These are phyloP conservation scores for Debaryomyces fabryi DNA, from an alignment of 1,139 yeast species.

Conservation along the genomic window DNA sequence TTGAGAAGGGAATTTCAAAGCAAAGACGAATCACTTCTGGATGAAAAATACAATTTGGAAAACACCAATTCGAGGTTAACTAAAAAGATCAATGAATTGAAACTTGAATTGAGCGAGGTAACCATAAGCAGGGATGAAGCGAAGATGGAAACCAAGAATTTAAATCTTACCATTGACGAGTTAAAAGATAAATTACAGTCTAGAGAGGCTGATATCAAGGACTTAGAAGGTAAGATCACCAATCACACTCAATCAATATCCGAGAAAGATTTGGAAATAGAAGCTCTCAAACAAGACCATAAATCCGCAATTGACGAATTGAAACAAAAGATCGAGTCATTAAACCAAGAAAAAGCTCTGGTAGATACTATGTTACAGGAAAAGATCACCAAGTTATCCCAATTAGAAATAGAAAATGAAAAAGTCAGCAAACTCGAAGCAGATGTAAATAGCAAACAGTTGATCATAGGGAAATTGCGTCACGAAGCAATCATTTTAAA, in stretches of 20 bases:
- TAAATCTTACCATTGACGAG: constrained; percentile 49
- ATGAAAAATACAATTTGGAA: constrained; percentile 51
- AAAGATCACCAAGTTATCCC: constrained; percentile 8
- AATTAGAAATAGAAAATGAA: constrained; percentile 21
- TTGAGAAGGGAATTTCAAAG: constrained; percentile 50
- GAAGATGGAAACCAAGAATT: constrained; percentile 44
- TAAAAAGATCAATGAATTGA: constrained; percentile 44
- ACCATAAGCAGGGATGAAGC: constrained; percentile 51
- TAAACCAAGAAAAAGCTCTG: constrained; percentile 12
- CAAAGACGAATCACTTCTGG: constrained; percentile 43
- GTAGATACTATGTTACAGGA: constrained; percentile 9
- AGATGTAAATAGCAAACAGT: constrained; percentile 67
- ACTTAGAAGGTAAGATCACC: constrained; percentile 31
- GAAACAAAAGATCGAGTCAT: constrained; percentile 14
- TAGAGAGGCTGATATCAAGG: constrained; percentile 23
- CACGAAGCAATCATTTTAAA: constrained; percentile 95
- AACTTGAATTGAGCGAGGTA: constrained; percentile 48
- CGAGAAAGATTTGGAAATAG: constrained; percentile 8
- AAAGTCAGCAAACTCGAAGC: constrained; percentile 23
- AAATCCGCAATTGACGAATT: constrained; percentile 10
- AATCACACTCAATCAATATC: constrained; percentile 7
- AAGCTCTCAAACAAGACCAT: constrained; percentile 15
- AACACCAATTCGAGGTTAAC: constrained; percentile 35
- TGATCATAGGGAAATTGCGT: constrained; percentile 83
- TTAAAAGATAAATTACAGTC: constrained; percentile 38